phyloP scores from a whole-genome alignment of 495 filamentous ascomycete genomes.

The Articulospora tetracladia region DNA sequence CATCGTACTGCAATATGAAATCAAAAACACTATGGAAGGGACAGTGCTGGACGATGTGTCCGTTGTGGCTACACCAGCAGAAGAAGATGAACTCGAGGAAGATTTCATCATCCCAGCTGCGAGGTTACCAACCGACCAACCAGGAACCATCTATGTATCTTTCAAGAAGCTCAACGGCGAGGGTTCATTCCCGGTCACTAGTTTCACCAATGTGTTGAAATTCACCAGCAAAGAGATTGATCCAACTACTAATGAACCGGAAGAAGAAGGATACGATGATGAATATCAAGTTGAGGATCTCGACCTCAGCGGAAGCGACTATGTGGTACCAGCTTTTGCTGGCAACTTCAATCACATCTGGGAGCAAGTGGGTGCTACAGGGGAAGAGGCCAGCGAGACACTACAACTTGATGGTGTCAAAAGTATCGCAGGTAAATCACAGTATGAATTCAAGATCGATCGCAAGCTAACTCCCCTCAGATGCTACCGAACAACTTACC shows the following conservation, averaged over 20 bases:
- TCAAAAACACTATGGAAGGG: slow-evolving; percentile 94
- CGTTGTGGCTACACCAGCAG: slow-evolving; percentile 77
- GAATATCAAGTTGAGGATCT: slow-evolving; percentile 97
- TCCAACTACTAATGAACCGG: slow-evolving; percentile 87
- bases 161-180: slow-evolving; percentile 81
- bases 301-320: slow-evolving; percentile 87
- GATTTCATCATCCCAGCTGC: slow-evolving; percentile 91
- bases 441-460: not conserved
- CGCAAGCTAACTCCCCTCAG: slow-evolving; percentile 42
- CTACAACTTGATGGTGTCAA: slow-evolving; percentile 85
- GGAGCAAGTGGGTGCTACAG: slow-evolving; percentile 85
- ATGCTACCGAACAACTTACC: slow-evolving; percentile 88
- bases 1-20: slow-evolving; percentile 92
- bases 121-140: slow-evolving; percentile 73
- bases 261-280: slow-evolving; percentile 90
- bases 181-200: slow-evolving; percentile 64
- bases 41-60: slow-evolving; percentile 89
- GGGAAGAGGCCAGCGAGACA: slow-evolving; percentile 89
- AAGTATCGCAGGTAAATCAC: slow-evolving; percentile 79
- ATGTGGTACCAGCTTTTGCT: slow-evolving; percentile 87
- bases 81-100: slow-evolving; percentile 79
- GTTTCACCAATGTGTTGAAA: slow-evolving; percentile 89
- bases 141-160: slow-evolving; percentile 90
- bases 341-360: slow-evolving; percentile 96
- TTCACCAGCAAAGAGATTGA: slow-evolving; percentile 98